phyloP scores from a whole-genome alignment of 805 yeast species.

The Metschnikowia proteae region DNA sequence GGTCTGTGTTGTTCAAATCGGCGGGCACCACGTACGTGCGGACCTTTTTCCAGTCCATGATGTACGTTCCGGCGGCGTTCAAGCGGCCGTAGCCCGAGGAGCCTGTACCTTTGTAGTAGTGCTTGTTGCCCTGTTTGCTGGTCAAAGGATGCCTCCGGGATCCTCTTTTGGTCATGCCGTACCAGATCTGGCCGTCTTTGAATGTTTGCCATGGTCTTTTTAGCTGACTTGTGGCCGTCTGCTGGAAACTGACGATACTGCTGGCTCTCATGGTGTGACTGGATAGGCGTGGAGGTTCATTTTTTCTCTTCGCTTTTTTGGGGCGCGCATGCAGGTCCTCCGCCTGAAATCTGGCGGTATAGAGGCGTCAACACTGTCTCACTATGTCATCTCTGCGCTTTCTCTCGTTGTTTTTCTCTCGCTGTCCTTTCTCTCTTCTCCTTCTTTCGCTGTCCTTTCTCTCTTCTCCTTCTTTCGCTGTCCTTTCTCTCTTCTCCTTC shows the following conservation, averaged over 20 bases:
- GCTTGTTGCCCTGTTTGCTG: conserved; percentile 91
- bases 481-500: too few species aligned
- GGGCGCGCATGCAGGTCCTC: conserved; percentile 3
- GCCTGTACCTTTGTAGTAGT: conserved; percentile 93
- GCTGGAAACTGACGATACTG: conserved; percentile 20
- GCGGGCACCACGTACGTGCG: conserved; percentile 86
- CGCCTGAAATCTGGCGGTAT: too few species aligned
- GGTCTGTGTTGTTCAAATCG: conserved; percentile 29
- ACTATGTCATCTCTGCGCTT: too few species aligned
- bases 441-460: too few species aligned
- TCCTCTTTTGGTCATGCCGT: conserved; percentile 75
- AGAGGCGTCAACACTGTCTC: too few species aligned
- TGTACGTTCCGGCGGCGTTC: conserved; percentile 69
- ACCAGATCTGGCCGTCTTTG: conserved; percentile 78
- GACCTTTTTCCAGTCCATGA: conserved; percentile 78
- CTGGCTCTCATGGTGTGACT: conserved; percentile 17
- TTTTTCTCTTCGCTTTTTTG: conserved; percentile 1
- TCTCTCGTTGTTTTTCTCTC: too few species aligned
- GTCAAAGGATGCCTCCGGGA: conserved; percentile 80
- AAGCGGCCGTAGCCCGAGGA: conserved; percentile 88
- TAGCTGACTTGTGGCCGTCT: conserved; percentile 39
- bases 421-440: too few species aligned
- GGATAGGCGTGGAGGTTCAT: background rate
- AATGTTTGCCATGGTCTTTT: conserved; percentile 88
- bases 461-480: too few species aligned